Conservation (phyloP, 306 rosid genomes). For the Herpetospermum pedunculosum region DNA sequence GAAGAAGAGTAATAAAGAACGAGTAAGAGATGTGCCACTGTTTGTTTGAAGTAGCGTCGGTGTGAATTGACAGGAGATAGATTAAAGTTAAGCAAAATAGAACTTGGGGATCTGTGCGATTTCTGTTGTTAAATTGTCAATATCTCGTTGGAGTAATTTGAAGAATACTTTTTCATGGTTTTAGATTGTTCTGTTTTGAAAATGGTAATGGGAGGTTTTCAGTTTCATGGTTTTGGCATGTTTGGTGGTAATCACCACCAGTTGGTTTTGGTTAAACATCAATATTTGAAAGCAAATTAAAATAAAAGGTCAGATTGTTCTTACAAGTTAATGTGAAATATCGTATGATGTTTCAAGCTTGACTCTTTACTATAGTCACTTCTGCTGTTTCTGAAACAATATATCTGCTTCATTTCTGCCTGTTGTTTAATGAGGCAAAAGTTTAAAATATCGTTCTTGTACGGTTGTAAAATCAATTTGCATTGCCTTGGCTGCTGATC, state of each 20-base stretch:
- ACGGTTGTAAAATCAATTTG: background rate
- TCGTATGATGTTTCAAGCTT: background rate
- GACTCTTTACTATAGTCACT: background rate
- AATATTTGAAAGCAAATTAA: background rate
- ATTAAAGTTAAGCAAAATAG: background rate
- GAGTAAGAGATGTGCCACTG: background rate
- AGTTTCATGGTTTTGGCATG: background rate
- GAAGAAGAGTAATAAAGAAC: background rate
- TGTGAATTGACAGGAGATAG: background rate
- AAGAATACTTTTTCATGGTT: background rate
- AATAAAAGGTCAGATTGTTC: background rate
- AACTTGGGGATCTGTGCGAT: background rate
- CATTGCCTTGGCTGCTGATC: background rate
- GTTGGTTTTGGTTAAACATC: background rate
- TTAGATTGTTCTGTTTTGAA: background rate
- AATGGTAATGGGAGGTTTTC: background rate
- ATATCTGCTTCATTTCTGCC: background rate
- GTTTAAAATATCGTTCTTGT: background rate
- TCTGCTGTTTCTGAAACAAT: background rate
- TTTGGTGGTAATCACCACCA: background rate
- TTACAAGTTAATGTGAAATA: background rate
- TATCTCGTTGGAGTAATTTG: background rate
- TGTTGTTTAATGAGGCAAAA: background rate
- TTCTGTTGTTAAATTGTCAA: background rate
- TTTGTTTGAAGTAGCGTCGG: background rate